A percentile compares a stretch with the other conserved stretches of the same genome.
Evolutionary conservation across 306 rosid genomes (phyloP).

Genomic region (Hippophae rhamnoides): DNA sequence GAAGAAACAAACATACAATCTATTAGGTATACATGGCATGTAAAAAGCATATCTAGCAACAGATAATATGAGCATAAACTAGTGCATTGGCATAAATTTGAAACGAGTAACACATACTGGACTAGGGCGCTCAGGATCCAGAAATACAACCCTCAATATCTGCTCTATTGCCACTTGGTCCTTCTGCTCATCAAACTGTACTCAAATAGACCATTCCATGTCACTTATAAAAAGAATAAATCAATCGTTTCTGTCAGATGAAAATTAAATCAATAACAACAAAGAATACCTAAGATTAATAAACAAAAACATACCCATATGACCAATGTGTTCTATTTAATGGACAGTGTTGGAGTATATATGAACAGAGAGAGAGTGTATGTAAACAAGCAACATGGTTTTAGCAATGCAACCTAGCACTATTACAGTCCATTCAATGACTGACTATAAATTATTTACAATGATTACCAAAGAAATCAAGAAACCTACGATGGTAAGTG

Average conservation of each 20-base stretch:
- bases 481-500: too few relatives aligned
- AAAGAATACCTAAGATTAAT: not conserved
- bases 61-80: not conserved
- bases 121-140: slow-evolving; percentile 77
- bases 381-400: too few relatives aligned
- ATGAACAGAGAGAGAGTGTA: too few relatives aligned
- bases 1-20: slow-evolving; percentile 1
- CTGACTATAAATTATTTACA: too few relatives aligned
- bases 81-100: not conserved
- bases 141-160: slow-evolving; percentile 76
- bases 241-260: not conserved
- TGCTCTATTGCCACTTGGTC: slow-evolving; percentile 85
- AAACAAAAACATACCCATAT: not conserved
- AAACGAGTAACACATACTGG: slow-evolving; percentile 39
- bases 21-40: slow-evolving; percentile 1
- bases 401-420: too few relatives aligned
- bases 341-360: too few relatives aligned
- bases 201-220: slow-evolving; percentile 12
- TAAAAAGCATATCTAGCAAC: not conserved
- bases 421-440: too few relatives aligned
- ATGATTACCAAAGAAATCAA: too few relatives aligned
- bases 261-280: not conserved
- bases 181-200: slow-evolving; percentile 89
- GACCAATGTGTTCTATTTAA: not conserved
- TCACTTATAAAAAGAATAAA: not conserved